Evolutionary conservation across 345 rosid species (phyloP).

Genomic region (Lumnitzera littorea): DNA sequence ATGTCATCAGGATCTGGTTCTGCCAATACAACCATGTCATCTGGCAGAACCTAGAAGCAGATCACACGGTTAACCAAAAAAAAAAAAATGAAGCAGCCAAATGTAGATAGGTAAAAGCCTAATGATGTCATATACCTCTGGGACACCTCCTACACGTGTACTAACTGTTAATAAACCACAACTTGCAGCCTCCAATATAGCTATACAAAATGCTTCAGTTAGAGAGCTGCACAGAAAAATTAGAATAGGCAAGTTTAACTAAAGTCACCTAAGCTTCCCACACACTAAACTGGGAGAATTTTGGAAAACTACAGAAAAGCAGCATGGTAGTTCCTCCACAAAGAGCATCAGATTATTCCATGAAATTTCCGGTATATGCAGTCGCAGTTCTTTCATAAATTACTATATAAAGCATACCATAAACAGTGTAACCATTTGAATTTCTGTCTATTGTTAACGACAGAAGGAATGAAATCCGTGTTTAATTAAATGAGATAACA

Average conservation of each 20-base stretch:
- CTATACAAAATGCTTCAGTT: constrained; percentile 98
- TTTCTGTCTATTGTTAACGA: no score
- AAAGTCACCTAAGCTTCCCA: no score
- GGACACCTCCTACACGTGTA: constrained; percentile 96
- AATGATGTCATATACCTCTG: constrained; percentile 53
- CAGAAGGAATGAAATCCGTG: no score
- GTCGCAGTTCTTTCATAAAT: no score
- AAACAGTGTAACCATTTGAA: no score
- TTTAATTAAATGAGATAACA: no score
- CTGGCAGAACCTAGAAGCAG: constrained; percentile 68
- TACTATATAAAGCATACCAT: no score
- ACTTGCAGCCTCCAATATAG: constrained; percentile 97
- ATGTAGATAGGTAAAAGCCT: background rate
- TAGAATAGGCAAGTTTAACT: background rate
- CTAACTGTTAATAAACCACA: constrained; percentile 93
- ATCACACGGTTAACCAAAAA: no score
- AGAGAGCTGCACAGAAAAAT: constrained; percentile 59
- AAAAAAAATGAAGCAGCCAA: background rate
- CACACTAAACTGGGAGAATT: background rate
- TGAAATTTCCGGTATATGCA: no score
- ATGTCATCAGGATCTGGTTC: constrained; percentile 92
- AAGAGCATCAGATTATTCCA: no score
- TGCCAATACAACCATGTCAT: constrained; percentile 95
- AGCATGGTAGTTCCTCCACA: no score
- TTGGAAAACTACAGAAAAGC: background rate